Conservation (phyloP, 1,284 basidiomycete genomes). For the Mycena sp. region DNA sequence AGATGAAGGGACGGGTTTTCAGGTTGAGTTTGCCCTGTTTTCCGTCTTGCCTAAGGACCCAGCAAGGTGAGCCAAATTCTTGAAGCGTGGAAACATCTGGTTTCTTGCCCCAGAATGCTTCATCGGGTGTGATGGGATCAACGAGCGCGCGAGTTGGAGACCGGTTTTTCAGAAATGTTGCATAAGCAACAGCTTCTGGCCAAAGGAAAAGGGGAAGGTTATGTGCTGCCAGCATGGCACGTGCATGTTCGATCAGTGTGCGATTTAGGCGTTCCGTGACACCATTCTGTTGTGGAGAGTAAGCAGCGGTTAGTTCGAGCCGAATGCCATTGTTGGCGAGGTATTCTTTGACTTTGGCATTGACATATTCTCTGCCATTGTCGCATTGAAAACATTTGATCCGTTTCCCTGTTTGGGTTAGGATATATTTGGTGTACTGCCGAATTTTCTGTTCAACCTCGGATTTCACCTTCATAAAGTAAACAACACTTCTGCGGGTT, state of each 20-base stretch:
- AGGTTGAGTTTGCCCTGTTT: conserved; percentile 14
- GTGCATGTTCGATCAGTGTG: conserved; percentile 40
- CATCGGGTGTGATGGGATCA: conserved; percentile 34
- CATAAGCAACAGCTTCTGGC: conserved; percentile 49
- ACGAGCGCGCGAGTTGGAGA: conserved; percentile 34
- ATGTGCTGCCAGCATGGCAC: conserved; percentile 41
- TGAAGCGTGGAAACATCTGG: conserved; percentile 31
- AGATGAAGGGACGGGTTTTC: conserved; percentile 33
- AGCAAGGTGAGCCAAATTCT: conserved; percentile 24
- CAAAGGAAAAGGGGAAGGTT: conserved; percentile 47
- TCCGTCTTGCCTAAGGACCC: conserved; percentile 20
- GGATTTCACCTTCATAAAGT: conserved; percentile 32
- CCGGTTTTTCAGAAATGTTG: conserved; percentile 40
- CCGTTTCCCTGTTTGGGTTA: conserved; percentile 24
- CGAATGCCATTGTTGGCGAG: conserved; percentile 32
- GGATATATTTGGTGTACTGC: conserved; percentile 14
- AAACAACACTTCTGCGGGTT: conserved; percentile 10
- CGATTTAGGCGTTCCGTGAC: conserved; percentile 49
- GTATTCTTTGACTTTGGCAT: conserved; percentile 27
- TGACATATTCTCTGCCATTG: conserved; percentile 39
- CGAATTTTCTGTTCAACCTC: conserved; percentile 27
- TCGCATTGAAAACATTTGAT: conserved; percentile 33
- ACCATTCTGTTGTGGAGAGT: conserved; percentile 50
- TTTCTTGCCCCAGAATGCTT: conserved; percentile 34
- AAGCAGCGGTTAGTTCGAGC: conserved; percentile 42